A percentile compares a stretch with the other conserved stretches of the same genome.
Conservation (phyloP, 352 stramenopile genomes). For the Phytophthora pseudosyringae region DNA sequence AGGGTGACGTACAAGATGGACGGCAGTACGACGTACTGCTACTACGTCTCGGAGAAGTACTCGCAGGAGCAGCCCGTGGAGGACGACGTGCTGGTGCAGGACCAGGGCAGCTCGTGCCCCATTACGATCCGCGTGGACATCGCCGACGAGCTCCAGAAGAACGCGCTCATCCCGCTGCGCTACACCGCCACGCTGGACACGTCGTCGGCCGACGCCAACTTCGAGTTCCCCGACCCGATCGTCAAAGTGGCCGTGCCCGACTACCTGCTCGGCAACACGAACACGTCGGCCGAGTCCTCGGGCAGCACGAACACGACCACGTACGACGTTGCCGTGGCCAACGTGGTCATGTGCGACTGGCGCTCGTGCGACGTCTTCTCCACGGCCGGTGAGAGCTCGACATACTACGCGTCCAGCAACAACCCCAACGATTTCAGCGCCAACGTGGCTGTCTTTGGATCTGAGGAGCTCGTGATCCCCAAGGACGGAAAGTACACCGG, state of each 20-base stretch:
- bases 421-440: constrained; percentile 73
- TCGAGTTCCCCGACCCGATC: constrained; percentile 65
- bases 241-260: constrained; percentile 49
- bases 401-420: constrained; percentile 70
- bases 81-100: constrained; percentile 49
- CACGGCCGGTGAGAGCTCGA: constrained; percentile 45
- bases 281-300: constrained; percentile 23
- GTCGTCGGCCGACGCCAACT: constrained; percentile 44
- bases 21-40: constrained; percentile 83
- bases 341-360: constrained; percentile 84
- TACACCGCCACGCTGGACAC: constrained; percentile 75
- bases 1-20: constrained; percentile 78
- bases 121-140: constrained; percentile 75
- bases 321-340: constrained; percentile 71
- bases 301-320: constrained; percentile 38
- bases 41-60: constrained; percentile 74
- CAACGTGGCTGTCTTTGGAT: constrained; percentile 63
- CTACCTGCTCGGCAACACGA: constrained; percentile 43
- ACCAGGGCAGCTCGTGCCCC: constrained; percentile 55
- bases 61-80: constrained; percentile 50
- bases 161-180: constrained; percentile 54
- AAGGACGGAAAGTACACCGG: constrained; percentile 86
- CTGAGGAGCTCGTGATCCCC: constrained; percentile 67
- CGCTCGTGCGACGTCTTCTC: constrained; percentile 76
- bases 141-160: constrained; percentile 52